Conservation (phyloP, 2,329 filamentous ascomycete species). For the Cladosporium sp. region DNA sequence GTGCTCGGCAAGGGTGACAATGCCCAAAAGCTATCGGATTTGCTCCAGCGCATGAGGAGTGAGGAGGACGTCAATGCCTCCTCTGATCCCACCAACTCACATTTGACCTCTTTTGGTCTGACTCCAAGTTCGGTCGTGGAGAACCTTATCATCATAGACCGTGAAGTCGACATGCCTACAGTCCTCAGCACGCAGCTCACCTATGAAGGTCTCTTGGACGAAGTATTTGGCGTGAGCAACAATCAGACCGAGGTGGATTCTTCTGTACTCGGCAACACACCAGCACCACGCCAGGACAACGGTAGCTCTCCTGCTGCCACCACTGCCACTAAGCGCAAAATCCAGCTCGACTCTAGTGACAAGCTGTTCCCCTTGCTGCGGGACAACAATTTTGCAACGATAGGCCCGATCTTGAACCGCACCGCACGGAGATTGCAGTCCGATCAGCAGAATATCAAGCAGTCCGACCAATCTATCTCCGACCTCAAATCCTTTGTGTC, state of each 20-base stretch:
- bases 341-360: slow-evolving; percentile 86
- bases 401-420: slow-evolving; percentile 85
- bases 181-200: slow-evolving; percentile 91
- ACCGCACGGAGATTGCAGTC: slow-evolving; percentile 81
- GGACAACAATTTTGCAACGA: slow-evolving; percentile 92
- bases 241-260: slow-evolving; percentile 93
- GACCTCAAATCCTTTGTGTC: slow-evolving; percentile 95
- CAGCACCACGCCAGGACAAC: slow-evolving; percentile 50
- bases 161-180: slow-evolving; percentile 91
- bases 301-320: slow-evolving; percentile 47
- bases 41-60: slow-evolving; percentile 87
- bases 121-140: slow-evolving; percentile 86
- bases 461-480: slow-evolving; percentile 78
- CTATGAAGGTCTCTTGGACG: slow-evolving; percentile 94
- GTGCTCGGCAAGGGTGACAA: slow-evolving; percentile 96
- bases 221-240: slow-evolving; percentile 86
- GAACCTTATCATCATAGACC: slow-evolving; percentile 90
- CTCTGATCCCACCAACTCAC: slow-evolving; percentile 45
- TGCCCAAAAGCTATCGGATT: slow-evolving; percentile 82
- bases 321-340: slow-evolving; percentile 74
- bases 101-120: slow-evolving; percentile 62
- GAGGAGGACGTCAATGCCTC: slow-evolving; percentile 68
- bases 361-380: slow-evolving; percentile 84
- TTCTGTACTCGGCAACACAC: slow-evolving; percentile 77
- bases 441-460: slow-evolving; percentile 85